Evolutionary conservation across 192 early-diverging fungal genomes (phyloP).

Genomic region (Neocallimastix lanati): DNA sequence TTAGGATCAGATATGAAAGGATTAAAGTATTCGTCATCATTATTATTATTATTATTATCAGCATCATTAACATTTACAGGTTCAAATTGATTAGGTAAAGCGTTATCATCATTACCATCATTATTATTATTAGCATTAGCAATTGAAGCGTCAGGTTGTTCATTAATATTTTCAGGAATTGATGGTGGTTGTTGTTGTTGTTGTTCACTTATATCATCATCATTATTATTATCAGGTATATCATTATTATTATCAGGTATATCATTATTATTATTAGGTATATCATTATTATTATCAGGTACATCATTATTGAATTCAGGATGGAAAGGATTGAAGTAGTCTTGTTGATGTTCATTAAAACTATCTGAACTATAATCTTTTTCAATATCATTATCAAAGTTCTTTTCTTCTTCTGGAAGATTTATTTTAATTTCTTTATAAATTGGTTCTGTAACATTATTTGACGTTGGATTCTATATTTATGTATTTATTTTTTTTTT

Average conservation of each 20-base stretch:
- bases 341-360: background rate
- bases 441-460: background rate
- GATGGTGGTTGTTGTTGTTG: no score
- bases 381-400: background rate
- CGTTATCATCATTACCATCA: no score
- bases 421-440: background rate
- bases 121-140: no score
- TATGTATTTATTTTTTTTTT: no score
- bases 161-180: no score
- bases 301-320: background rate
- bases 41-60: no score
- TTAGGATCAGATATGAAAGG: background rate
- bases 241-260: background rate
- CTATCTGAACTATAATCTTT: background rate
- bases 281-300: background rate
- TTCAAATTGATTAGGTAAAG: no score
- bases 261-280: background rate
- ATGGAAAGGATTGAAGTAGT: background rate
- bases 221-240: background rate
- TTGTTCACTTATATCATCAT: no score
- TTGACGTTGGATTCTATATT: background rate
- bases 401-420: background rate
- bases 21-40: background rate
- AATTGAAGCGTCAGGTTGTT: no score
- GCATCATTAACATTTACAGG: no score